Evolutionary conservation across 306 rosid genomes (phyloP), one percentile per base, ranked within the genome.

Genomic region (Rosa multiflora): DNA sequence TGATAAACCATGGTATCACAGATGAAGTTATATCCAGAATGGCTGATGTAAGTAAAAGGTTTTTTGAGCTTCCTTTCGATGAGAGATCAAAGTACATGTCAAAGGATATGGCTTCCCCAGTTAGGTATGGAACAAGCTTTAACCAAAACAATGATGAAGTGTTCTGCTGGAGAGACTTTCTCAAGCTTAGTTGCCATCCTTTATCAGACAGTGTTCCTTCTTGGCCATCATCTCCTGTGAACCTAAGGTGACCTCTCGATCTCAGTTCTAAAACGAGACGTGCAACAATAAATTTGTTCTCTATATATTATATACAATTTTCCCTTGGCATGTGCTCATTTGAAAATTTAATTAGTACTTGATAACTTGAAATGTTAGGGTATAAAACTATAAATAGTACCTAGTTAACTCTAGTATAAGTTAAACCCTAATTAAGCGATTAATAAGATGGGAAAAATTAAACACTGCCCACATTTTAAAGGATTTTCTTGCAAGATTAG

Each of bases 151-250:
- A 63, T 13, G 85, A 82, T 4, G 48, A 67, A 46, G 85, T 82
- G 12, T 78, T 78, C 51, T 82, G 79, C 67, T 82, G 85, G 85
- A 72, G 85, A 73, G 85, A 82, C 49, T 82, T 82, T 77, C 79
- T 82, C 23, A 78, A 82, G 78, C 82, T 82, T 8, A 52, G 62
- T 42, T 82, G 85, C 79, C 76, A 82, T 12, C 82, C 82, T 73
- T 78, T 73, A 70, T 43, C 78, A 64, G 79, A 82, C 23, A 64
- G 21, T 23, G 47, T 78, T 48, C 71, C 82, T n/a, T 62, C 0
- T 55, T 78, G 85, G 82, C 85, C 85, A 67, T 77, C 85, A 14
- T 82, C 82, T 82, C 85, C 85, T 7, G 5, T 8, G 10, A 71
- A 77, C 10, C 44, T 82, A 10, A 82, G 85, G 85, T 78, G 32